Percentiles rank a stretch among this genome's conserved stretches.
Conservation (phyloP, 306 rosid genomes). For the Sphenostylis stenocarpa region DNA sequence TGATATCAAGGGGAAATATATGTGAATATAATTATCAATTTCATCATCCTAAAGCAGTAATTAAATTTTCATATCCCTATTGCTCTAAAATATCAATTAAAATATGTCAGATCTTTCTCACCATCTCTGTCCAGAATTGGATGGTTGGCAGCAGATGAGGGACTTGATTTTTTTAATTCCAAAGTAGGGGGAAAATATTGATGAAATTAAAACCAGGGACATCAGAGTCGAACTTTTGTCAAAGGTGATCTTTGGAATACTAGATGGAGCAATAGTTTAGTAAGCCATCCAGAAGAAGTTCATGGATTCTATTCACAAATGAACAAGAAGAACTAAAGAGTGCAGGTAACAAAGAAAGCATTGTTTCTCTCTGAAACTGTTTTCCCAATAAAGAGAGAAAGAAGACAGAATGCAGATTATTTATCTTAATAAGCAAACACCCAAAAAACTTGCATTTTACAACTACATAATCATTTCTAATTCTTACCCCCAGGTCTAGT, state of each 20-base stretch:
- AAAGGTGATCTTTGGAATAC: not conserved
- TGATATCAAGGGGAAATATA: not conserved
- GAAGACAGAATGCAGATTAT: not conserved
- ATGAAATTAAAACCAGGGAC: not conserved
- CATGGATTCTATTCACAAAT: not conserved
- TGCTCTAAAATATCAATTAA: not conserved
- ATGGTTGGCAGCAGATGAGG: not conserved
- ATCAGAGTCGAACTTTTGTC: not conserved
- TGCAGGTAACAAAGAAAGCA: not conserved
- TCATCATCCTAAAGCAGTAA: not conserved
- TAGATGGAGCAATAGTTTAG: not conserved
- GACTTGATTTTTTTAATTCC: not conserved
- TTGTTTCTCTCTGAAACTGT: not conserved
- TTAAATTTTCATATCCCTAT: not conserved
- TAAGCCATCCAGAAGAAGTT: not conserved
- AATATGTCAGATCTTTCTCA: not conserved
- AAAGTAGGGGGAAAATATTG: not conserved
- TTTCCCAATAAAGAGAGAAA: not conserved
- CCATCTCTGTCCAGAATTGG: not conserved
- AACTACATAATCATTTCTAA: not conserved
- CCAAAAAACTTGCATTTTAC: not conserved
- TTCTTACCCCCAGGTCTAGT: conserved; percentile 9
- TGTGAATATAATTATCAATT: not conserved
- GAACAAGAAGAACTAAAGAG: conserved; percentile 5
- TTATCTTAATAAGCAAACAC: not conserved